A percentile compares a stretch with the other conserved stretches of the same genome.
phyloP scores from a whole-genome alignment of 1,139 yeast genomes.

The Magnusiomyces magnusii region DNA sequence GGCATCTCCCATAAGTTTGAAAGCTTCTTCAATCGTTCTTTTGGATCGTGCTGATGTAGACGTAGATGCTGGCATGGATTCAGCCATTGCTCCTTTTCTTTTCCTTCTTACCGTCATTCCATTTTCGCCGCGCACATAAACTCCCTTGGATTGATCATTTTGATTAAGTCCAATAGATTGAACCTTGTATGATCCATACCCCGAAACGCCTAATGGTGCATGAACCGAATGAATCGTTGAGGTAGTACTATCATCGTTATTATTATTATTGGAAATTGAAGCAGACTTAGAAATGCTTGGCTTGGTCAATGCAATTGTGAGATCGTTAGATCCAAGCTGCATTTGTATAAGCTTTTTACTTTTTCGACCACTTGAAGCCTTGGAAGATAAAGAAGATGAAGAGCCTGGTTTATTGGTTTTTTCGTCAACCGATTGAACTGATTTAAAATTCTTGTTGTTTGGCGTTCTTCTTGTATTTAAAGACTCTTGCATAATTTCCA shows the following conservation, averaged over 20 bases:
- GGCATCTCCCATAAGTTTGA: not conserved
- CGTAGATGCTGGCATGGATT: not conserved
- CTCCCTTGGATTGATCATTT: not conserved
- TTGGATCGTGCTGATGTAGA: not conserved
- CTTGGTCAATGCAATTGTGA: not conserved
- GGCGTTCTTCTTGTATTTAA: too few relatives aligned
- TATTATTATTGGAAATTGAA: too few relatives aligned
- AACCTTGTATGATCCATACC: not conserved
- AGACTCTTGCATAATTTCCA: not conserved
- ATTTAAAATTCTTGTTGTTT: too few relatives aligned
- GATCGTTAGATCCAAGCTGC: not conserved
- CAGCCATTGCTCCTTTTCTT: not conserved
- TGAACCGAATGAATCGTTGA: not conserved
- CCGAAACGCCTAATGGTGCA: not conserved
- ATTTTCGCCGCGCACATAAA: not conserved
- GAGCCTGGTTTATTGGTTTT: not conserved
- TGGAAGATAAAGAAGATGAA: not conserved
- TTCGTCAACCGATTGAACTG: not conserved
- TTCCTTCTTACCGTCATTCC: not conserved
- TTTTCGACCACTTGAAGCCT: not conserved
- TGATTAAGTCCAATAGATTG: not conserved
- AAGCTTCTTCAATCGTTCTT: not conserved
- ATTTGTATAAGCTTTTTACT: not conserved
- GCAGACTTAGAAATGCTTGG: not conserved
- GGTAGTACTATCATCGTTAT: not conserved